A percentile compares a stretch with the other conserved stretches of the same genome.
phyloP scores from a whole-genome alignment of 1,284 basidiomycete genomes.

The Peniophora sp. region DNA sequence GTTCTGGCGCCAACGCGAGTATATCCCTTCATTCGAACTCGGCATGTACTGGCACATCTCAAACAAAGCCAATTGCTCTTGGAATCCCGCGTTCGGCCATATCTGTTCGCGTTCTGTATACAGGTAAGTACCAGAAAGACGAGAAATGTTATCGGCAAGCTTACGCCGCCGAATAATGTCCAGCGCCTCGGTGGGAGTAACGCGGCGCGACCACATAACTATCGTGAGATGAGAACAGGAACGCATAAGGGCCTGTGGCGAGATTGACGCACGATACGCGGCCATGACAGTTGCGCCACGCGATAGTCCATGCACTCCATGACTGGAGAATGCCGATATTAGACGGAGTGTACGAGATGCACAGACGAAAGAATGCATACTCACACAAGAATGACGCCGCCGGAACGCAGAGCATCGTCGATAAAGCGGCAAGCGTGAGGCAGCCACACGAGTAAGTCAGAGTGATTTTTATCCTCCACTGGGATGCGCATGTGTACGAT shows the following conservation, averaged over 20 bases:
- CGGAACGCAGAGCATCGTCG: constrained; percentile 55
- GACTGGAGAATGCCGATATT: constrained; percentile 17
- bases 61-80: constrained; percentile 71
- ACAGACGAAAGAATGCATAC: too few species aligned
- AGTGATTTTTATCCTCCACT: constrained; percentile 78
- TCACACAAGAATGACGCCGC: constrained; percentile 67
- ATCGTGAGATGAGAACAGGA: constrained; percentile 4
- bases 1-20: constrained; percentile 51
- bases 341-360: too few species aligned
- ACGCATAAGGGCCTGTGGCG: constrained; percentile 7
- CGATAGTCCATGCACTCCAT: constrained; percentile 78
- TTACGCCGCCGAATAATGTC: constrained; percentile 54
- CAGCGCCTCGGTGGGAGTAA: constrained; percentile 53
- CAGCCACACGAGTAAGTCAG: constrained; percentile 73
- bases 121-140: constrained; percentile 2
- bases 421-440: constrained; percentile 77
- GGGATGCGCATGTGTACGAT: constrained; percentile 62
- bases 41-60: constrained; percentile 68
- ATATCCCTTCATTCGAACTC: constrained; percentile 53
- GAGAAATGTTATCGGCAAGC: constrained; percentile 7
- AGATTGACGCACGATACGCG: constrained; percentile 57
- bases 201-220: constrained; percentile 69
- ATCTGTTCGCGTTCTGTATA: constrained; percentile 54
- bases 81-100: constrained; percentile 71
- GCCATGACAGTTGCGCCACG: constrained; percentile 77